Conservation (phyloP, 169 alveolate species). For the Babesia sp. region DNA sequence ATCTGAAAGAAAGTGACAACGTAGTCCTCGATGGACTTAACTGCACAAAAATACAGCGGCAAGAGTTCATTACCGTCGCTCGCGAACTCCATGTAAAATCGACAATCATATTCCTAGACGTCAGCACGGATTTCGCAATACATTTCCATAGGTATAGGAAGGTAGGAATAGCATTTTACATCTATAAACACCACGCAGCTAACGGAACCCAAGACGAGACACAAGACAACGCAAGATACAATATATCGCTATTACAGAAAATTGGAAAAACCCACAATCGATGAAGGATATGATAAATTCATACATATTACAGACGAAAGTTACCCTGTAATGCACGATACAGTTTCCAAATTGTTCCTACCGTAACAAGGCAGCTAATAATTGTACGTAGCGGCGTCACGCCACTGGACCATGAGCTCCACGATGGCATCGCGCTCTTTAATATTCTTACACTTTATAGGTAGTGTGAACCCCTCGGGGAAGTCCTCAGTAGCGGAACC, state of each 20-base stretch:
- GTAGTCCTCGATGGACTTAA: slow-evolving; percentile 50
- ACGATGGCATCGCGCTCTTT: slow-evolving; percentile 87
- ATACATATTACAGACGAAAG: slow-evolving; percentile 35
- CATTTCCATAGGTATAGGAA: slow-evolving; percentile 40
- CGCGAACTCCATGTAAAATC: slow-evolving; percentile 6
- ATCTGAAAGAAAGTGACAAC: slow-evolving; percentile 14
- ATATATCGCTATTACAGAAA: slow-evolving; percentile 10
- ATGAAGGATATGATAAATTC: slow-evolving; percentile 39
- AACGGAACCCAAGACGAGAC: neutral
- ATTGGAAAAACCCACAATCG: slow-evolving; percentile 24
- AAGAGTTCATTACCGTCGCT: slow-evolving; percentile 8
- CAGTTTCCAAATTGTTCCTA: slow-evolving; percentile 21
- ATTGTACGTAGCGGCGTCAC: slow-evolving; percentile 90
- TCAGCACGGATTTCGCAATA: slow-evolving; percentile 18
- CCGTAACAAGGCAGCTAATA: slow-evolving; percentile 52
- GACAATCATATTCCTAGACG: slow-evolving; percentile 45
- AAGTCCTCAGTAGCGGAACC: slow-evolving; percentile 90
- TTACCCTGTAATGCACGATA: slow-evolving; percentile 48
- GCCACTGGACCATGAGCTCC: slow-evolving; percentile 87
- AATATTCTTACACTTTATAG: slow-evolving; percentile 82
- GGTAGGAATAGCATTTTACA: slow-evolving; percentile 1
- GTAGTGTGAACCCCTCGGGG: slow-evolving; percentile 87
- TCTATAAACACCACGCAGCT: neutral
- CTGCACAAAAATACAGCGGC: neutral
- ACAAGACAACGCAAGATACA: neutral